Conservation (phyloP, 2,329 filamentous ascomycete species). For the Didymella glomerata region DNA sequence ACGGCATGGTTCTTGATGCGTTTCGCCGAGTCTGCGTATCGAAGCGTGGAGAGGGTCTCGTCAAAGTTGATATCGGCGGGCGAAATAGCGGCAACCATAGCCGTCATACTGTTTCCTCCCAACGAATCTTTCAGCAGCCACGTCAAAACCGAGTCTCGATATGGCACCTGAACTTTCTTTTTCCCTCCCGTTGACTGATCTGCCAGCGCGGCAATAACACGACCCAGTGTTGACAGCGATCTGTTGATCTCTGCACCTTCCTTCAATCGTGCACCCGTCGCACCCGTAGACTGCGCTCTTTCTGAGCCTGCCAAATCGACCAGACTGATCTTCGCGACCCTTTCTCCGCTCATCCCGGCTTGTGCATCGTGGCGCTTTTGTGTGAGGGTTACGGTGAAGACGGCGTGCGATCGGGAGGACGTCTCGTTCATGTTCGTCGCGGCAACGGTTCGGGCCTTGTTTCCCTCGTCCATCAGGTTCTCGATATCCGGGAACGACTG, state of each 20-base stretch:
- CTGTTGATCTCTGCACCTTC: conserved; percentile 99
- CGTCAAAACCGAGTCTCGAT: conserved; percentile 94
- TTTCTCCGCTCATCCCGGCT: conserved; percentile 97
- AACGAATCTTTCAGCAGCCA: conserved; percentile 97
- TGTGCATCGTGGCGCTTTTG: conserved; percentile 91
- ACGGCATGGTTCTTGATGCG: conserved; percentile 99
- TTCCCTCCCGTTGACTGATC: conserved; percentile 82
- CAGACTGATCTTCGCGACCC: conserved; percentile 96
- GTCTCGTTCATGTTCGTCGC: conserved; percentile 99
- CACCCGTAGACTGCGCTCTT: conserved; percentile 94
- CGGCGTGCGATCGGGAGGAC: conserved; percentile 95
- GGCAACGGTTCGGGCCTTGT: conserved; percentile 96
- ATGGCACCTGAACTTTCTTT: conserved; percentile 85
- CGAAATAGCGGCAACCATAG: conserved; percentile 99
- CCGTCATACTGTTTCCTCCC: conserved; percentile 98
- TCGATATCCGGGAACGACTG: conserved; percentile 95
- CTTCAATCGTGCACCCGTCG: conserved; percentile 92
- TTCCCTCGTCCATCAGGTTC: conserved; percentile 98
- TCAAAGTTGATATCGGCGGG: conserved; percentile 99
- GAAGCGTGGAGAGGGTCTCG: conserved; percentile 91
- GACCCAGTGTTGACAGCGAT: conserved; percentile 92
- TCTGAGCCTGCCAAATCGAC: conserved; percentile 98
- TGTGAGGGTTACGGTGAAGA: conserved; percentile 94
- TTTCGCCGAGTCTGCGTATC: conserved; percentile 97
- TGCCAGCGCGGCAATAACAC: conserved; percentile 94